Evolutionary conservation across 2,329 filamentous ascomycete species (phyloP), one percentile per base, ranked within the genome.

Genomic region (Lasiodiplodia theobromae): DNA sequence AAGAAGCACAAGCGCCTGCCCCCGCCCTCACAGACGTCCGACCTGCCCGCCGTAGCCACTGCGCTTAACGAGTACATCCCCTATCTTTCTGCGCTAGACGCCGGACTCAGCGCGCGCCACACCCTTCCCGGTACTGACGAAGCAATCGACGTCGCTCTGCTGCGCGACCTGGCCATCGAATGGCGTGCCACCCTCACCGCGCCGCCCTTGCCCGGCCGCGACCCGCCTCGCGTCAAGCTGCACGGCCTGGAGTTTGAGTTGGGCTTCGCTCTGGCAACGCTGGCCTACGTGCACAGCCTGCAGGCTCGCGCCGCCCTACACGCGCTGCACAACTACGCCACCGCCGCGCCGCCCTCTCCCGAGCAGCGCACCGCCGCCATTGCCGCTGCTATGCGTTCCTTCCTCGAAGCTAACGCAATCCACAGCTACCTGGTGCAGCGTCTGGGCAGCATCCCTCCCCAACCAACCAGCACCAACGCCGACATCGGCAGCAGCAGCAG

Each of bases 1-100:
- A 98, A 98, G 82, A 89, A 89, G 73, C 90, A 97, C 84, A 98
- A 97, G 80, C 89, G 93, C 65, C 87, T 97, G n/a, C 86, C 92
- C 4, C 85, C 91, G 10, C 78, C 87, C 11, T 89, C 92, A 28
- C 92, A 93, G 78, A 82, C 88, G 6, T 84, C 89, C 25, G 89
- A 93, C 76, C 86, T 99, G 6, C 84, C 88, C 28, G 86, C 87
- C 6, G 85, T 98, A 47, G 84, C 92, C 67, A 86, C 89, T 40
- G 87, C 89, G 49, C 77, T 97, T 12, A 89, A 90, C 69, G 86
- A 86, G 69, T 99, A 98, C 76, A 83, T 97, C 11, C 93, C 94
- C 0, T 96, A 95, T 74, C 86, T 97, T 0, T 84, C 96, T 54
- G 90, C 92, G 12, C 83, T 97, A 28, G 91, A 94, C 74, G 84